Percentiles rank a stretch among this genome's conserved stretches.
These are phyloP conservation scores for Epichloe brachyelytri DNA, from an alignment of 2,329 filamentous ascomycete genomes.

Conservation along the genomic window DNA sequence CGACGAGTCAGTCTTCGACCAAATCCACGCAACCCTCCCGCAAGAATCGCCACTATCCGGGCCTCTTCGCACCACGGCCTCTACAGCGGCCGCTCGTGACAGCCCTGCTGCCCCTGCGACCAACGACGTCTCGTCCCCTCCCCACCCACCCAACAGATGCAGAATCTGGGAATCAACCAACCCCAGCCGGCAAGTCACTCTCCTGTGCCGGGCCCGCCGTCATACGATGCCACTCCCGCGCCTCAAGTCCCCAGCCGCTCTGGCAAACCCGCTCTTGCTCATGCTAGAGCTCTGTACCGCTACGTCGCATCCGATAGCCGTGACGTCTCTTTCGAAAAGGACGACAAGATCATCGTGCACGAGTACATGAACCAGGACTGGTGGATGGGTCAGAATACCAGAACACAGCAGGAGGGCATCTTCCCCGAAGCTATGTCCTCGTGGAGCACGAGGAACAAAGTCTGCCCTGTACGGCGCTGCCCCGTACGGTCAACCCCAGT, in stretches of 20 bases:
- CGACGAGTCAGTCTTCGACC: constrained; percentile 59
- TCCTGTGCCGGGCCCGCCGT: constrained; percentile 31
- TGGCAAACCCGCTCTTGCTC: constrained; percentile 48
- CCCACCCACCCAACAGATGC: constrained; percentile 26
- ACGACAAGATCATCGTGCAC: constrained; percentile 67
- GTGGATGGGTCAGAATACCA: constrained; percentile 83
- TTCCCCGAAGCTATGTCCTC: constrained; percentile 86
- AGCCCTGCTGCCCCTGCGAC: constrained; percentile 19
- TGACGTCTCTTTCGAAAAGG: constrained; percentile 67
- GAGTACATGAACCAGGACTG: constrained; percentile 96
- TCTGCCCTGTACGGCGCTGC: constrained; percentile 18
- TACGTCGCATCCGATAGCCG: constrained; percentile 70
- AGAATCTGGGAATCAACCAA: constrained; percentile 25
- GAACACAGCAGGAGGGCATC: constrained; percentile 77
- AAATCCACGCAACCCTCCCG: constrained; percentile 63
- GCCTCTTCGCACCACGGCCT: constrained; percentile 26
- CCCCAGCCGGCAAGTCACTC: constrained; percentile 3
- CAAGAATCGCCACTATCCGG: constrained; percentile 49
- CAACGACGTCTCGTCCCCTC: constrained; percentile 16
- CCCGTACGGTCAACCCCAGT: constrained; percentile 24
- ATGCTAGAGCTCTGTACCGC: constrained; percentile 70
- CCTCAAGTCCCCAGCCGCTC: constrained; percentile 28
- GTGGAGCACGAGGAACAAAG: constrained; percentile 47
- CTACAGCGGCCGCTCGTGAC: constrained; percentile 17
- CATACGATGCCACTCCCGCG: constrained; percentile 36